phyloP scores from a whole-genome alignment of 192 early-diverging fungal genomes.

The Phycomyces blakesleeanus region DNA sequence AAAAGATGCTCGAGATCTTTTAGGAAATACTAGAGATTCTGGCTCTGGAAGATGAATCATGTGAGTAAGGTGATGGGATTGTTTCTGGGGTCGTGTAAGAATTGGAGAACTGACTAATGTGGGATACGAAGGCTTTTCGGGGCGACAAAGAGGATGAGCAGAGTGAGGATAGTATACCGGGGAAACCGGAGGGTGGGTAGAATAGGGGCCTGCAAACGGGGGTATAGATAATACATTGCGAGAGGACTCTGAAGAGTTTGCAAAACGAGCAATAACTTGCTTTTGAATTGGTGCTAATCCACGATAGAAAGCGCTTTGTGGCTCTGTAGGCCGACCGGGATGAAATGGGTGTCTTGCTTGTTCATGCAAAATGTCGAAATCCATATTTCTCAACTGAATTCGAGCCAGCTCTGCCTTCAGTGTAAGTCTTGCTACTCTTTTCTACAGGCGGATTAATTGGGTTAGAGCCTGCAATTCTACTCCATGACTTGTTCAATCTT shows the following conservation, averaged over 20 bases:
- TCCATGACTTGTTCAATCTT: background rate
- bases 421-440: slow-evolving; percentile 20
- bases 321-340: background rate
- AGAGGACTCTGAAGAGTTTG: background rate
- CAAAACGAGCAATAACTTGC: slow-evolving; percentile 22
- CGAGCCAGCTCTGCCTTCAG: slow-evolving; percentile 19
- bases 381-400: slow-evolving; percentile 25
- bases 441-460: slow-evolving; percentile 7
- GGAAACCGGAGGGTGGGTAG: slow-evolving; percentile 7
- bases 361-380: slow-evolving; percentile 21
- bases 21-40: background rate
- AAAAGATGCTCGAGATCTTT: slow-evolving; percentile 7
- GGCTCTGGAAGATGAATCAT: background rate
- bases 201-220: slow-evolving; percentile 2
- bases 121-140: background rate
- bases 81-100: background rate
- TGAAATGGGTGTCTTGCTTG: slow-evolving; percentile 7
- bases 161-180: slow-evolving; percentile 16
- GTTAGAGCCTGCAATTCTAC: background rate
- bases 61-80: background rate
- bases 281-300: slow-evolving; percentile 23
- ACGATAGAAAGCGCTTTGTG: background rate
- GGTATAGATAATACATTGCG: background rate
- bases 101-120: background rate
- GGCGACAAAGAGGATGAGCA: slow-evolving; percentile 14